phyloP scores from a whole-genome alignment of 2,329 filamentous ascomycete species.

The Colletotrichum sp. region DNA sequence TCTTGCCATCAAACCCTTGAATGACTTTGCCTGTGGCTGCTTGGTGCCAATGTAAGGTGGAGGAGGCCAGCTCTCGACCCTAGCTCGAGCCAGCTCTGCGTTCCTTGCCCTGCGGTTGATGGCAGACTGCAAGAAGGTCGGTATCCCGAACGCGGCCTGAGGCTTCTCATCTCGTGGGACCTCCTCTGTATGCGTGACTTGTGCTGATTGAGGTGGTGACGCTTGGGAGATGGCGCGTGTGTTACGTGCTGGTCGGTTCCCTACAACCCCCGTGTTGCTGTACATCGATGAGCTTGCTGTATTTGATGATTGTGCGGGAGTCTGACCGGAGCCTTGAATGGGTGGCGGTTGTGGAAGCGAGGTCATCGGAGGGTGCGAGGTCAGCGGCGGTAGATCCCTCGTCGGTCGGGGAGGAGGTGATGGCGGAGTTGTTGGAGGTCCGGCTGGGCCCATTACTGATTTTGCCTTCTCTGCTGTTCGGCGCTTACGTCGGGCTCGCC shows the following conservation, averaged over 20 bases:
- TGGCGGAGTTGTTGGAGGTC: background rate
- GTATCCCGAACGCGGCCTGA: background rate
- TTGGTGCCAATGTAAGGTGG: background rate
- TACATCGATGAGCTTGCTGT: background rate
- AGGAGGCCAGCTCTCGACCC: background rate
- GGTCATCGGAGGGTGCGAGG: background rate
- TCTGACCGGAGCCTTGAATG: background rate
- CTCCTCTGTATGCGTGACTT: background rate
- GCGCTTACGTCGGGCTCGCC: background rate
- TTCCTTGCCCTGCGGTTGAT: background rate
- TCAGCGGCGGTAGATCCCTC: background rate
- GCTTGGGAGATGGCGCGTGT: background rate
- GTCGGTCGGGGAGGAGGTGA: background rate
- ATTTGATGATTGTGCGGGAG: background rate
- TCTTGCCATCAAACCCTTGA: background rate
- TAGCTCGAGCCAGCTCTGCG: background rate
- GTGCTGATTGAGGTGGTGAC: background rate
- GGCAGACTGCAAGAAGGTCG: background rate
- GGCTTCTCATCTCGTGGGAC: background rate
- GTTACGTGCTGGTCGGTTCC: background rate
- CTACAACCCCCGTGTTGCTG: background rate
- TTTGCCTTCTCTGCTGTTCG: background rate
- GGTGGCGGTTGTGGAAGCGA: background rate
- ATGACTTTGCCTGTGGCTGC: background rate
- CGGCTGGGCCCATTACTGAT: background rate